Base-by-base conservation (phyloP, 768 basidiomycete species). In the Auricularia auricula-judae region DNA sequence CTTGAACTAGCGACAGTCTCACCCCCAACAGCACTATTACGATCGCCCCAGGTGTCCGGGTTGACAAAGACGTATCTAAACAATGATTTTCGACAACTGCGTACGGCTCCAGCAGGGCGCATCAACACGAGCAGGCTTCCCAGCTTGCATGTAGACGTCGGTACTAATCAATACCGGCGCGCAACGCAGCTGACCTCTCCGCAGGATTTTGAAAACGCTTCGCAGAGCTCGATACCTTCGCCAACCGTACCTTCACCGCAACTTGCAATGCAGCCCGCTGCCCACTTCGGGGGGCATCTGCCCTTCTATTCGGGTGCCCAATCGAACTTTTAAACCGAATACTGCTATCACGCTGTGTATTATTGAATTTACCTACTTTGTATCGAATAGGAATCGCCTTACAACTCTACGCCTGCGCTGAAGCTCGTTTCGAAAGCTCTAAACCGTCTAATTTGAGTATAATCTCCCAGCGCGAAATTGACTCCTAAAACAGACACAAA, bases 91-190 rank as follows among this genome's bases (percentile, higher is more conserved):
- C 80, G 91, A 63, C 83, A 88, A 71, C 76, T 91, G 67, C 78
- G 91, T 61, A 85, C 86, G 72, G 76, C 78, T 51, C 81, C 88
- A 36, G 81, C 84, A 10, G 82, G 86, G 67, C 82, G 88, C 69
- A 82, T 90, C 72, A 93, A 93, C 70, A 93, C 90, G 64, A 93
- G 91, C 74, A 80, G 91, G 70, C 78, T 93, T 56, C 91, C 91
- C 10, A 93, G 91, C 74, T 86, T 85, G 78, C 91, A 93, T 74
- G 91, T 86, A 63, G 84, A 86, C 71, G 84, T 86, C 75, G 73
- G 84, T 80, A 62, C 70, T 29, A 29, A 29, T 67, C 65, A 42
- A 14, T 42, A 42, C 12, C 39, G 39, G 64, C 71, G 18, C 36
- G 18, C 36, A 18, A 8, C 35, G 21, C 43, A 7, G 44, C 36